Evolutionary conservation across 495 filamentous ascomycete species (phyloP), one percentile per base, ranked within the genome.

Genomic region (Aspergillus egyptiacus): DNA sequence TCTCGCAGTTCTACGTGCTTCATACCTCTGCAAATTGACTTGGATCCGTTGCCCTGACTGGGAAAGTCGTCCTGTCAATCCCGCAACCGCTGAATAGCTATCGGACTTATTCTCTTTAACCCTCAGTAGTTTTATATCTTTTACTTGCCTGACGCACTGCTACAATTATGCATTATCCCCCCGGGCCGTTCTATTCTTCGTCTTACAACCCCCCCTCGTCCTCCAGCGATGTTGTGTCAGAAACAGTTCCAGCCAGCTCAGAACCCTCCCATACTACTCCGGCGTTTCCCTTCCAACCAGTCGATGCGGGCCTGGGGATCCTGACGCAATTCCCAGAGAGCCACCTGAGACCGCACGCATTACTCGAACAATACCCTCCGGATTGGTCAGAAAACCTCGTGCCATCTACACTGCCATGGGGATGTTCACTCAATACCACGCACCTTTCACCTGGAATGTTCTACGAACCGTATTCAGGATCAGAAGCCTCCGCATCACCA

Each of bases 271-370:
- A 49, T 22, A 34, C 54, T 20, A 40, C 40, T 1, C 28, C 56
- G 15, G 40, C 48, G 7, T 59, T 60, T 31, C 33, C 53, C 10
- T 46, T 55, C 33, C 50, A 50, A 28, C 31, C 52, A 10, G 8
- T 48, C 9, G 32, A 35, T 36, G 8, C 56, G 13, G 66, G 68
- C 8, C 34, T 72, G n/a, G 70, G 68, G 0, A 69, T 71, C 14
- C 56, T 58, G 1, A 56, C 62, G 20, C 62, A 64, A 14, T 20
- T 40, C 17, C 13, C 38, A 2, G 44, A 50, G 13, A 39, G 46
- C 11, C 50, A 63, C 31, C 9, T 56, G 34, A 49, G 42, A 35
- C 38, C 37, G 2, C 60, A 44, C 31, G 55, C 39, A 14, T 34
- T 23, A 28, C 39, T 25, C 22, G 49, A 39, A 30, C 47, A 13